Evolutionary conservation across 495 filamentous ascomycete genomes (phyloP).

Genomic region (Penicillium fimorum): DNA sequence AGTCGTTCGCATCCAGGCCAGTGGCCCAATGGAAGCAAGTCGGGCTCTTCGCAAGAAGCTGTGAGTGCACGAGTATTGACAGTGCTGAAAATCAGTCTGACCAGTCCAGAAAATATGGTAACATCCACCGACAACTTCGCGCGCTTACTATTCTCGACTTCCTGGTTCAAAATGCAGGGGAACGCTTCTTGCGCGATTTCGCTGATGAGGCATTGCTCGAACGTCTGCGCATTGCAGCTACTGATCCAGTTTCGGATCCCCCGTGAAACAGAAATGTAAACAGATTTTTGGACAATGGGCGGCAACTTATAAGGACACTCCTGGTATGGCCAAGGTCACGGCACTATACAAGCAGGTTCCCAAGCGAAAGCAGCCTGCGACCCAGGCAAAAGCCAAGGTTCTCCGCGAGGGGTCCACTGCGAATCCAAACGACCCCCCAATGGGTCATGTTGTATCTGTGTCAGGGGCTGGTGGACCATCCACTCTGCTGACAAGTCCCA

Average conservation of each 20-base stretch:
- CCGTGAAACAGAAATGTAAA: slow-evolving; percentile 81
- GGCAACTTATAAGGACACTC: slow-evolving; percentile 72
- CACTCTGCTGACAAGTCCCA: slow-evolving; percentile 37
- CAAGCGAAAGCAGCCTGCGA: slow-evolving; percentile 60
- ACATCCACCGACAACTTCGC: slow-evolving; percentile 83
- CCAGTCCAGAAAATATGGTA: slow-evolving; percentile 79
- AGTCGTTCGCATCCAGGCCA: slow-evolving; percentile 82
- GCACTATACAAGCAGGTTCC: slow-evolving; percentile 78
- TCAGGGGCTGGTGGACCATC: slow-evolving; percentile 42
- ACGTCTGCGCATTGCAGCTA: slow-evolving; percentile 82
- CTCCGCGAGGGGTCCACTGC: slow-evolving; percentile 65
- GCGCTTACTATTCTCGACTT: slow-evolving; percentile 90
- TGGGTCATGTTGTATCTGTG: slow-evolving; percentile 47
- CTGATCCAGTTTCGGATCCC: slow-evolving; percentile 78
- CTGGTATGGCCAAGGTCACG: slow-evolving; percentile 76
- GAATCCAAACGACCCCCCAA: slow-evolving; percentile 57
- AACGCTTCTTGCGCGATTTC: slow-evolving; percentile 81
- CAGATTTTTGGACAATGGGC: slow-evolving; percentile 89
- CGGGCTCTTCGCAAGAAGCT: slow-evolving; percentile 96
- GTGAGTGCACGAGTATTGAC: slow-evolving; percentile 43
- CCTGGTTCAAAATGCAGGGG: slow-evolving; percentile 90
- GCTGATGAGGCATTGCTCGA: slow-evolving; percentile 93
- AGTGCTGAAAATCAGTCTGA: slow-evolving; percentile 17
- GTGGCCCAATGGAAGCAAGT: slow-evolving; percentile 85
- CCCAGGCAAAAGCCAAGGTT: slow-evolving; percentile 76